A percentile compares a stretch with the other conserved stretches of the same genome.
Evolutionary conservation across 257 asterid genomes (phyloP).

Genomic region (Ehretia macrophylla): DNA sequence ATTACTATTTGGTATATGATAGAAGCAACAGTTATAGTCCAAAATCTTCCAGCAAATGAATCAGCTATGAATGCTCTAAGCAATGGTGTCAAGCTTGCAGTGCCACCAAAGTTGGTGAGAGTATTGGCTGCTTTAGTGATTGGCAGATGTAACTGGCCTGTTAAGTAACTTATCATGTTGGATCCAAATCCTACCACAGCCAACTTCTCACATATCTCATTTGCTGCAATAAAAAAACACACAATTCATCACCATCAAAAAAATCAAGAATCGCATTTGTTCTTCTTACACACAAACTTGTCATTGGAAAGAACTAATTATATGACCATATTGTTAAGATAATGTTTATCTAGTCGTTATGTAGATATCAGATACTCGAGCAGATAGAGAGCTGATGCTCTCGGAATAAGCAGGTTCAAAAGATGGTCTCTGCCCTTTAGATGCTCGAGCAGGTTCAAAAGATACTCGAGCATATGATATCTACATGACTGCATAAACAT

Average conservation of each 20-base stretch:
- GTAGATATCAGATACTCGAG: too few relatives aligned
- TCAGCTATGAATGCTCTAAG: conserved; percentile 77
- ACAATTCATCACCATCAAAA: too few relatives aligned
- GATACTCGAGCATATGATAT: too few relatives aligned
- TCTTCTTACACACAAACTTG: too few relatives aligned
- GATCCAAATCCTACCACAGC: conserved; percentile 78
- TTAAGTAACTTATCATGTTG: conserved; percentile 74
- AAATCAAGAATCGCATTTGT: too few relatives aligned
- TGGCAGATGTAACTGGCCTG: conserved; percentile 59
- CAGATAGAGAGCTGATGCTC: too few relatives aligned
- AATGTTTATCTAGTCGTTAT: too few relatives aligned
- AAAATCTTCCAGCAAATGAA: conserved; percentile 74
- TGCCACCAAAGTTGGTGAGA: conserved; percentile 71
- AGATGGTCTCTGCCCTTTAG: too few relatives aligned
- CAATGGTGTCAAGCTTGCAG: conserved; percentile 73
- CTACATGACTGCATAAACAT: background rate
- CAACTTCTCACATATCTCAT: conserved; percentile 76
- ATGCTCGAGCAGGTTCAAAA: too few relatives aligned
- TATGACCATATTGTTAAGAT: too few relatives aligned
- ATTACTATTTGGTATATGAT: conserved; percentile 64
- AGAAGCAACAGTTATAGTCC: conserved; percentile 78
- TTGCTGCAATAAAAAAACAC: conserved; percentile 42
- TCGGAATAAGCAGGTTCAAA: too few relatives aligned
- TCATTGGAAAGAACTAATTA: too few relatives aligned
- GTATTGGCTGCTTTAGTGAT: conserved; percentile 81